Evolutionary conservation across 352 stramenopile genomes (phyloP).

Genomic region (Pythium aphanidermatum): DNA sequence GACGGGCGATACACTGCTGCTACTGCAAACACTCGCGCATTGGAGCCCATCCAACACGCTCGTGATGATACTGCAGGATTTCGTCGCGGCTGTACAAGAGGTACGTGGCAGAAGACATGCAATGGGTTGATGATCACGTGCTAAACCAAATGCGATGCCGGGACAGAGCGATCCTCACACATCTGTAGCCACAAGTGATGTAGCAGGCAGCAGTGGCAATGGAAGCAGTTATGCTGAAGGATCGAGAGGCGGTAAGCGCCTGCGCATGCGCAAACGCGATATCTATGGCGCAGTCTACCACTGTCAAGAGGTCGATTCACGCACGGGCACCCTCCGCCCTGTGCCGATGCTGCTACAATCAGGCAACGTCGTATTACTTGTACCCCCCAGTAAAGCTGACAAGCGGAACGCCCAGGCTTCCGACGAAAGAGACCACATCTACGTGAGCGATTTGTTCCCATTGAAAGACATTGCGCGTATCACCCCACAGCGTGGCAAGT

Average conservation of each 20-base stretch:
- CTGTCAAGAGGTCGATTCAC: conserved; percentile 59
- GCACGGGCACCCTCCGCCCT: conserved; percentile 46
- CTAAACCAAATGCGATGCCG: too few relatives aligned
- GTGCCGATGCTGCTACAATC: conserved; percentile 64
- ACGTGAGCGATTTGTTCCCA: conserved; percentile 56
- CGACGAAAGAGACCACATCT: conserved; percentile 40
- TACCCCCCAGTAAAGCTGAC: conserved; percentile 7
- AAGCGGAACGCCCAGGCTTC: background rate
- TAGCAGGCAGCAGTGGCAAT: background rate
- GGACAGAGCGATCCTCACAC: conserved; percentile 14
- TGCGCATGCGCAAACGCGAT: conserved; percentile 68
- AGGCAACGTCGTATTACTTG: conserved; percentile 55
- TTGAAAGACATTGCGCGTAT: conserved; percentile 67
- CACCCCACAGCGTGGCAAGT: conserved; percentile 69
- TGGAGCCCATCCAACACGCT: conserved; percentile 79
- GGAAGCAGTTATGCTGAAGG: background rate
- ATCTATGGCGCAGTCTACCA: conserved; percentile 61
- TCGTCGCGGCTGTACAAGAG: conserved; percentile 55
- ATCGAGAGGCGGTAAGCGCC: conserved; percentile 21
- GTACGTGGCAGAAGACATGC: conserved; percentile 21
- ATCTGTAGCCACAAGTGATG: background rate
- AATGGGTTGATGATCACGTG: too few relatives aligned
- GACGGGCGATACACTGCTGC: conserved; percentile 27
- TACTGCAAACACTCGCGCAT: conserved; percentile 45
- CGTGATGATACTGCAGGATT: conserved; percentile 63